phyloP scores from a whole-genome alignment of 192 early-diverging fungal genomes.

The Coemansia nantahalensis region DNA sequence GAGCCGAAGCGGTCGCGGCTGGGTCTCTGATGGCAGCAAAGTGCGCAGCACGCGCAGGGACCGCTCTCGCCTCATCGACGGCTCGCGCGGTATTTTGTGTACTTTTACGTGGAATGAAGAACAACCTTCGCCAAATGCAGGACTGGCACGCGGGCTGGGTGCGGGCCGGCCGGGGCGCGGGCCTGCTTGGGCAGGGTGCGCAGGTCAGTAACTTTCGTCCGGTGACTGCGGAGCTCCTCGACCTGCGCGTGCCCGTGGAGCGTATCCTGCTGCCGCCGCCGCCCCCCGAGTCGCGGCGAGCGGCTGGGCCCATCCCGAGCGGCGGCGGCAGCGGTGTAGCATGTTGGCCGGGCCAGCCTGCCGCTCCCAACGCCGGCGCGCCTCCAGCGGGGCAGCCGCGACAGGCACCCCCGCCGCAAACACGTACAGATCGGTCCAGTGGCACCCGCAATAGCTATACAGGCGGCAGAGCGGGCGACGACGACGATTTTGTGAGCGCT shows the following conservation, averaged over 20 bases:
- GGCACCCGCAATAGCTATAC: not conserved
- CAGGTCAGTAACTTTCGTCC: constrained; percentile 9
- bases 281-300: constrained; percentile 6
- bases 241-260: constrained; percentile 31
- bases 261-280: constrained; percentile 7
- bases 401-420: too few species aligned
- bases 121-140: constrained; percentile 30
- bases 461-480: constrained; percentile 5
- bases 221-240: constrained; percentile 20
- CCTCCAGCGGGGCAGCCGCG: not conserved
- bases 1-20: too few species aligned
- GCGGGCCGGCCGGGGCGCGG: constrained; percentile 16
- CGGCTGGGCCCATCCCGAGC: too few species aligned
- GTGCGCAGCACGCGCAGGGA: constrained; percentile 4
- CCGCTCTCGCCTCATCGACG: not conserved
- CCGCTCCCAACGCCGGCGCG: not conserved
- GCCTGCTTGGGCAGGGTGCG: constrained; percentile 2
- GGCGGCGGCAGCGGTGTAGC: too few species aligned
- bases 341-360: too few species aligned
- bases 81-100: not conserved
- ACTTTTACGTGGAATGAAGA: constrained; percentile 23
- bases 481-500: constrained; percentile 32
- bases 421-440: not conserved
- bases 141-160: constrained; percentile 34
- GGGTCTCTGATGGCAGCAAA: too few species aligned